Base-by-base conservation (phyloP, 2,329 filamentous ascomycete species). In the Albifimbria verrucaria region DNA sequence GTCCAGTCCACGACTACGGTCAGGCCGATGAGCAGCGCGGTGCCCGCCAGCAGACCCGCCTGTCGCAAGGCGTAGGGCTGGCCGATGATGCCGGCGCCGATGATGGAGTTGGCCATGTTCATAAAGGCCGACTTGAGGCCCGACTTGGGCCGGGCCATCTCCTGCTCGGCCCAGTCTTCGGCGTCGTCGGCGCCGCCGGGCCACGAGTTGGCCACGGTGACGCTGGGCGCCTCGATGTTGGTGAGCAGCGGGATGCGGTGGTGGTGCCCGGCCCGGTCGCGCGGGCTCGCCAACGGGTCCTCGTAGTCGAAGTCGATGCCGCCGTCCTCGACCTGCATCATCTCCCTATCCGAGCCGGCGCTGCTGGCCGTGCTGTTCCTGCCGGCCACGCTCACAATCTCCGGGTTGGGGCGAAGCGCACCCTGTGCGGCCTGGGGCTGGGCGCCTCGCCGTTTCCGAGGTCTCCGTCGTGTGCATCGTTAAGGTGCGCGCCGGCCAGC, bases 71-170 rank as follows among this genome's bases (percentile, higher is more conserved):
- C 94, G 72, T 97, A 99, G 12, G 94, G 92, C 73, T 99, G 94
- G 3, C 90, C 85, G 64, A 88, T 87, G 70, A 88, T 88, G 50
- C 85, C 85, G 2, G 85, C 86, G 39, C 85, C 86, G 61, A 99
- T 97, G 69, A 99, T 99, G 63, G 90, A 95, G 76, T 99, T 99
- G 57, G 94, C 93, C 94, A 99, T 99, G 74, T 99, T 99, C 92
- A 97, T 96, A 62, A 99, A 97, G 3, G 94, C 93, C 68, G 88
- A 90, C 57, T 82, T 80, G 73, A 97, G 80, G 5, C 89, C 88
- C 53, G 90, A 96, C 73, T 93, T 93, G 46, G 93, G 92, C 52
- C 92, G 81, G 41, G 66, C 65, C 52, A 78, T 76, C 66, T 86
- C 82, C 28, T 76, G 72, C 61, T 80, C 77, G 5, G 77, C 79